These are phyloP conservation scores for Nematocida minor DNA, from an alignment of 371 early-diverging fungal species.

Conservation along the genomic window DNA sequence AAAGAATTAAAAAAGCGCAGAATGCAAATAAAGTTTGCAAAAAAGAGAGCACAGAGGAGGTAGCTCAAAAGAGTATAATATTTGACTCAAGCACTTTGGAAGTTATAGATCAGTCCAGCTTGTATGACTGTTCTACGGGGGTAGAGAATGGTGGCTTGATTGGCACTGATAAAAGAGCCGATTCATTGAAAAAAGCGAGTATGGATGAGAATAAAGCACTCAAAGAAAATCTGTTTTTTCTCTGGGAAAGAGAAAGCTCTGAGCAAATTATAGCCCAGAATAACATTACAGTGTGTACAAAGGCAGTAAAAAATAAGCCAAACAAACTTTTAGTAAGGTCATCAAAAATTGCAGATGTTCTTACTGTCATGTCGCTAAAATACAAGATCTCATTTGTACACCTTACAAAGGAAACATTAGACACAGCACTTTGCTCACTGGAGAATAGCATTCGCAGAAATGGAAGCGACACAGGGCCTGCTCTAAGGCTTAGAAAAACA, in stretches of 20 bases:
- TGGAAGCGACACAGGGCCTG: not conserved
- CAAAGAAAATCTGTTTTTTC: constrained; percentile 12
- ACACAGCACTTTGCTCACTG: constrained; percentile 8
- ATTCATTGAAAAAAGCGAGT: not conserved
- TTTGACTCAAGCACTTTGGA: no score
- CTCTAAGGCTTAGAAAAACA: constrained; percentile 10
- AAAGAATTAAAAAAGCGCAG: not conserved
- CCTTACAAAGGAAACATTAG: not conserved
- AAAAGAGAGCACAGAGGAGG: not conserved
- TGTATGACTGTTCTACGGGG: no score
- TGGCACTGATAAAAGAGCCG: no score
- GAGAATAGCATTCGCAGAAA: not conserved
- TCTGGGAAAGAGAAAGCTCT: constrained; percentile 22
- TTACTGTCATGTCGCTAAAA: not conserved
- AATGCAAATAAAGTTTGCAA: not conserved
- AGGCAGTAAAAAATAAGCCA: not conserved
- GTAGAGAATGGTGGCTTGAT: not conserved
- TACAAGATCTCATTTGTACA: constrained; percentile 18
- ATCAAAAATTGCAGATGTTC: not conserved
- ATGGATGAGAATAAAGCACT: not conserved
- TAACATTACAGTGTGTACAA: not conserved
- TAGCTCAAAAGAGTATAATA: no score
- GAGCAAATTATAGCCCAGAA: constrained; percentile 1
- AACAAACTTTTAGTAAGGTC: not conserved
- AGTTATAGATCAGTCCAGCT: no score